Conservation (phyloP, 2,329 filamentous ascomycete species). For the Fusarium nodosum region DNA sequence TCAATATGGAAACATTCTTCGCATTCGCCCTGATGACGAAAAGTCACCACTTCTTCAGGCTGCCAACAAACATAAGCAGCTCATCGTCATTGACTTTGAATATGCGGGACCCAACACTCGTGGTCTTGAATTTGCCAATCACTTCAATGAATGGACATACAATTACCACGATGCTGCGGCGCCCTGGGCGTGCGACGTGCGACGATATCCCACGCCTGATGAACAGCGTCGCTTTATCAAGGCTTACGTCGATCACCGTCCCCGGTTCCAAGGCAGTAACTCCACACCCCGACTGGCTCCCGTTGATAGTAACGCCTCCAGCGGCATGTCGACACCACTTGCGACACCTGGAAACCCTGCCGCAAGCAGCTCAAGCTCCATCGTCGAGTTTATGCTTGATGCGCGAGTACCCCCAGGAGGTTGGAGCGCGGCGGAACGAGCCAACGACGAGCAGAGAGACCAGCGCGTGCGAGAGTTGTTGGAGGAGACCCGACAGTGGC, state of each 20-base stretch:
- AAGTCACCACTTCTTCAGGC: slow-evolving; percentile 90
- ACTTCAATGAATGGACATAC: slow-evolving; percentile 98
- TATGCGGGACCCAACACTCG: slow-evolving; percentile 91
- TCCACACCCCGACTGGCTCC: slow-evolving; percentile 66
- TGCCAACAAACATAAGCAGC: slow-evolving; percentile 93
- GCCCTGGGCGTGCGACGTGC: slow-evolving; percentile 76
- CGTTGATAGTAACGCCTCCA: slow-evolving; percentile 56
- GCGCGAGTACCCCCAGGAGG: slow-evolving; percentile 69
- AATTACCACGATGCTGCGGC: slow-evolving; percentile 85
- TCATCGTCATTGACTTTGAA: slow-evolving; percentile 98
- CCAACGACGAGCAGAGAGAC: slow-evolving; percentile 74
- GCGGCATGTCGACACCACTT: slow-evolving; percentile 52
- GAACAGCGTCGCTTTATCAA: slow-evolving; percentile 89
- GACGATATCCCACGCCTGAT: slow-evolving; percentile 80
- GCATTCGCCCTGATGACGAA: slow-evolving; percentile 74
- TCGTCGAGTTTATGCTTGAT: slow-evolving; percentile 85
- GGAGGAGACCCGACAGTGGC: slow-evolving; percentile 86
- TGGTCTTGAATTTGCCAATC: slow-evolving; percentile 94
- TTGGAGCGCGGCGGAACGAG: slow-evolving; percentile 67
- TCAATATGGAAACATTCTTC: slow-evolving; percentile 97
- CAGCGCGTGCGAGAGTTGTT: slow-evolving; percentile 77
- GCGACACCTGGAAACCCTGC: slow-evolving; percentile 52
- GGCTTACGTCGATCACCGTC: slow-evolving; percentile 86
- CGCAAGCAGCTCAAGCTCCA: slow-evolving; percentile 67
- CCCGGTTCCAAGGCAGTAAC: slow-evolving; percentile 67